Conservation (phyloP, 352 stramenopile species). For the Globisporangium uncinulatum region DNA sequence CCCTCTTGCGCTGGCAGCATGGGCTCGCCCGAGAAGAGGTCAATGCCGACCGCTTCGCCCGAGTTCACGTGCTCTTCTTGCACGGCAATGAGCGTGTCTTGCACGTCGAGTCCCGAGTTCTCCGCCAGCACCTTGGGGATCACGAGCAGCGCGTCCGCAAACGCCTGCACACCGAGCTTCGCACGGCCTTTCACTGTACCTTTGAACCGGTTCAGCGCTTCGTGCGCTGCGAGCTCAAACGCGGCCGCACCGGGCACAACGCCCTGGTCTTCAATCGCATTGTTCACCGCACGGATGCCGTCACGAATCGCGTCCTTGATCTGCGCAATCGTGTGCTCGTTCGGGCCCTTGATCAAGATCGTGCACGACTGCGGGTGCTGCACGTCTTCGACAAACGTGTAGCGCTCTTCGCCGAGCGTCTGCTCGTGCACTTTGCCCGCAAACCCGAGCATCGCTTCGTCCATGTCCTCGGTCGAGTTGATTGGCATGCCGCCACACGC, state of each 20-base stretch:
- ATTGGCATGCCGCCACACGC: slow-evolving; percentile 97
- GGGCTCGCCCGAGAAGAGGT: slow-evolving; percentile 94
- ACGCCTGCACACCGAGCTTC: slow-evolving; percentile 98
- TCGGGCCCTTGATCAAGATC: slow-evolving; percentile 98
- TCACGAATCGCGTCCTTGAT: slow-evolving; percentile 99
- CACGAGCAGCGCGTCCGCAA: slow-evolving; percentile 96
- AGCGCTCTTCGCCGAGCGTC: slow-evolving; percentile 98
- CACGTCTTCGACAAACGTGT: slow-evolving; percentile 99
- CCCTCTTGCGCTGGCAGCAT: slow-evolving; percentile 96
- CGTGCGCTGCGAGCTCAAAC: slow-evolving; percentile 94
- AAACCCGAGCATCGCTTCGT: slow-evolving; percentile 94
- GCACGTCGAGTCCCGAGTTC: slow-evolving; percentile 84
- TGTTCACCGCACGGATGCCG: slow-evolving; percentile 97
- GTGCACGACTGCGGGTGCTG: slow-evolving; percentile 96
- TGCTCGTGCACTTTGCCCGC: slow-evolving; percentile 98
- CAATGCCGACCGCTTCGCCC: slow-evolving; percentile 91
- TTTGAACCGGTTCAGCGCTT: slow-evolving; percentile 86
- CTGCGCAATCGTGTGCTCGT: slow-evolving; percentile 97
- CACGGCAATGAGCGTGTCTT: slow-evolving; percentile 96
- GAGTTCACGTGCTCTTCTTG: slow-evolving; percentile 93
- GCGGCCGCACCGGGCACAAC: slow-evolving; percentile 95
- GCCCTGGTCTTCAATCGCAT: slow-evolving; percentile 96
- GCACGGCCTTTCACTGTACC: slow-evolving; percentile 90
- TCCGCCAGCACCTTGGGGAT: slow-evolving; percentile 98
- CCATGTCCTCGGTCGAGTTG: slow-evolving; percentile 98